These are phyloP conservation scores for Talaromyces borbonicus DNA, from an alignment of 495 filamentous ascomycete species.

Conservation along the genomic window DNA sequence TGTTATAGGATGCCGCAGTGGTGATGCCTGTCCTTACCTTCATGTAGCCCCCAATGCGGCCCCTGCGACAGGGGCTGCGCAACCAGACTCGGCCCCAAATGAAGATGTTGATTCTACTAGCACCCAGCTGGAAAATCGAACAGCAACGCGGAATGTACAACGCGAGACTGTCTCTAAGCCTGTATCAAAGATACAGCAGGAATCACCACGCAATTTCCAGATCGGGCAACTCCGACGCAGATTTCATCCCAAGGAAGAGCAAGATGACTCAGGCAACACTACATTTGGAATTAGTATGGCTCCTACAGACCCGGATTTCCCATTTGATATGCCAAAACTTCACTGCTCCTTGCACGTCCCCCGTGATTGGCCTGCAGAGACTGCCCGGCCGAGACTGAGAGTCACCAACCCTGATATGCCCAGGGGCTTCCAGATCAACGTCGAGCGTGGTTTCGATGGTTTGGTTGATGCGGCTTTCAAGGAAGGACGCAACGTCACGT, in stretches of 20 bases:
- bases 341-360: slow-evolving; percentile 67
- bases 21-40: slow-evolving; percentile 30
- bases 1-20: slow-evolving; percentile 29
- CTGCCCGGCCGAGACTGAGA: slow-evolving; percentile 43
- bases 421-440: slow-evolving; percentile 69
- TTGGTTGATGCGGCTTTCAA: slow-evolving; percentile 43
- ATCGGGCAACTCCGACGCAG: slow-evolving; percentile 65
- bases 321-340: slow-evolving; percentile 65
- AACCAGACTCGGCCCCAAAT: slow-evolving; percentile 4
- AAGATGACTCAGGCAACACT: slow-evolving; percentile 37
- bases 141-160: background rate
- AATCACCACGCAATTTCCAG: slow-evolving; percentile 67
- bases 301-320: slow-evolving; percentile 85
- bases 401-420: slow-evolving; percentile 72
- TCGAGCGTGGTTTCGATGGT: slow-evolving; percentile 67
- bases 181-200: slow-evolving; percentile 50
- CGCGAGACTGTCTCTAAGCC: slow-evolving; percentile 44
- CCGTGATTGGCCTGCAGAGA: slow-evolving; percentile 25
- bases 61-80: slow-evolving; percentile 3
- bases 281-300: slow-evolving; percentile 52
- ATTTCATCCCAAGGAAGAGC: slow-evolving; percentile 52
- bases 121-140: background rate
- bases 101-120: slow-evolving; percentile 8
- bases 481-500: slow-evolving; percentile 43
- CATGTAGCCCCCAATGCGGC: slow-evolving; percentile 17